Evolutionary conservation across 164 flowering plant species (phyloP).

Genomic region (Annona cherimola): DNA sequence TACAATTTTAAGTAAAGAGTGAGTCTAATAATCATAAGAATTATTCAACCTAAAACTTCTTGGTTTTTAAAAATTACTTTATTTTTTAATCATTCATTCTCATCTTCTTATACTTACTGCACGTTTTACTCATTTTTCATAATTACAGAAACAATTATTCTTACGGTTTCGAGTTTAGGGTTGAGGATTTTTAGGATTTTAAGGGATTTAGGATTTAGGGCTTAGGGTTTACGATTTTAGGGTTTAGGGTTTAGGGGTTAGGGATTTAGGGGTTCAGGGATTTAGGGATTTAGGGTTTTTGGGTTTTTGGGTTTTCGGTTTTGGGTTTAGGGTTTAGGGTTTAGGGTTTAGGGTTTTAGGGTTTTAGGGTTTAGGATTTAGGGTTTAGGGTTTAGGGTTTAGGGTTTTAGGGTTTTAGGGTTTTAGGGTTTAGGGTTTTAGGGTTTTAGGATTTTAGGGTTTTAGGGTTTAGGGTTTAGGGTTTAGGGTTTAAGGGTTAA

Average conservation of each 20-base stretch:
- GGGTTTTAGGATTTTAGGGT: slow-evolving; percentile 13
- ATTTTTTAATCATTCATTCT: no score
- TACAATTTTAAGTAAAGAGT: no score
- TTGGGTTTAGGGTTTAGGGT: slow-evolving; percentile 12
- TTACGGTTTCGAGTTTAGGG: no score
- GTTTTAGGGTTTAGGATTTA: slow-evolving; percentile 13
- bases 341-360: slow-evolving; percentile 8
- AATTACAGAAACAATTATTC: no score
- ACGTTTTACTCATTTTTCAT: no score
- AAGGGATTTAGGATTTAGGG: not conserved
- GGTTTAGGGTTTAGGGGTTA: slow-evolving; percentile 7
- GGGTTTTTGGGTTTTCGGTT: slow-evolving; percentile 1
- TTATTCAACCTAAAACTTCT: no score
- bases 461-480: slow-evolving; percentile 6
- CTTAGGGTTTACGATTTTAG: not conserved
- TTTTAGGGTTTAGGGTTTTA: slow-evolving; percentile 4
- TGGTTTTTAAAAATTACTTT: no score
- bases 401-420: slow-evolving; percentile 9
- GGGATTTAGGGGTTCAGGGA: slow-evolving; percentile 10
- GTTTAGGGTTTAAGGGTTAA: slow-evolving; percentile 12
- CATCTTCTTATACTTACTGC: no score
- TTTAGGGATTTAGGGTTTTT: slow-evolving; percentile 8
- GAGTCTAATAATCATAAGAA: no score
- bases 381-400: slow-evolving; percentile 11
- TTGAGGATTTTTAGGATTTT: not conserved